Percentiles rank a stretch among this genome's conserved stretches.
Conservation (phyloP, 176 grass and related monocot genomes). For the Oryza brachyantha region DNA sequence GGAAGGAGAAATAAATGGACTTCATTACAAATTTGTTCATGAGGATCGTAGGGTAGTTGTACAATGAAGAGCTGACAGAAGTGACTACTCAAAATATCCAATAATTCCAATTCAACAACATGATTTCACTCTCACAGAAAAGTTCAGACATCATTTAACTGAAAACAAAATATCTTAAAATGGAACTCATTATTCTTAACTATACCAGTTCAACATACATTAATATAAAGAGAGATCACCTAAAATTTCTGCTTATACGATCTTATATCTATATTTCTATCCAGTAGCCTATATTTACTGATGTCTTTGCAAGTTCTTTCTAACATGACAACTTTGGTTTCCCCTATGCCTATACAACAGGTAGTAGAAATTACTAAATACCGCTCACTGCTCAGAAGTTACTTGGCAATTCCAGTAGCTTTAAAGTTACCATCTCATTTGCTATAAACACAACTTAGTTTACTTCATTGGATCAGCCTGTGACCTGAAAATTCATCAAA, state of each 20-base stretch:
- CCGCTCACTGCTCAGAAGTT: conserved; percentile 15
- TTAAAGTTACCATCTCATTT: not conserved
- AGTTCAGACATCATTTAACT: not conserved
- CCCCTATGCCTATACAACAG: not conserved
- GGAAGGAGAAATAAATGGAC: not conserved
- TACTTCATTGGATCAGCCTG: conserved; percentile 25
- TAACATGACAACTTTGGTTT: not conserved
- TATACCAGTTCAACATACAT: not conserved
- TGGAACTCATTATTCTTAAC: not conserved
- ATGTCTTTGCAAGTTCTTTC: conserved; percentile 14
- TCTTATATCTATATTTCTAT: not conserved
- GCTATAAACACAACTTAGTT: conserved; percentile 32
- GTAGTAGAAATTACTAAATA: conserved; percentile 20
- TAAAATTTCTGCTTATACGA: not conserved
- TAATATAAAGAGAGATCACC: not conserved
- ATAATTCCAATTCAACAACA: not conserved
- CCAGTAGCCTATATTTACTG: conserved; percentile 15
- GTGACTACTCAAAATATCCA: not conserved
- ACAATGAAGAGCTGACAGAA: not conserved
- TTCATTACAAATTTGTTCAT: not conserved
- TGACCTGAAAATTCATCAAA: conserved; percentile 32
- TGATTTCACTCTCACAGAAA: not conserved
- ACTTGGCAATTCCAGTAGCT: conserved; percentile 11
- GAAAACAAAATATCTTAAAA: not conserved
- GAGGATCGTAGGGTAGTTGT: not conserved